phyloP scores from a whole-genome alignment of 2,329 filamentous ascomycete genomes.

The Cylindrodendrum hubeiense region DNA sequence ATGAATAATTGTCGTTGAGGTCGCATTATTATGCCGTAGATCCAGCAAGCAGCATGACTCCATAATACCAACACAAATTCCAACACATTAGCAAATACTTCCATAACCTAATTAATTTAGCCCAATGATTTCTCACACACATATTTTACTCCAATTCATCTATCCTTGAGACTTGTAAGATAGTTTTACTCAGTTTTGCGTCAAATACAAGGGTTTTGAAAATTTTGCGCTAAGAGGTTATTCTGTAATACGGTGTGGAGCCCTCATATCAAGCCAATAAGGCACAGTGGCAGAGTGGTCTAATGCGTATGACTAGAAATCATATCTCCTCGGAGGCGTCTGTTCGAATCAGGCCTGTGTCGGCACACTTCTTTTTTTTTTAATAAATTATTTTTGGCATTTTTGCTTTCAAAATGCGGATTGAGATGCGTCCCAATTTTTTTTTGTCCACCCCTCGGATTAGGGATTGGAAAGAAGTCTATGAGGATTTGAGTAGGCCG shows the following conservation, averaged over 20 bases:
- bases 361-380: constrained; percentile 18
- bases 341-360: constrained; percentile 46
- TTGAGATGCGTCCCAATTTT: background rate
- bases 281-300: constrained; percentile 46
- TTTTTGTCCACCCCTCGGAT: background rate
- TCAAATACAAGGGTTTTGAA: background rate
- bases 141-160: no score
- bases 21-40: no score
- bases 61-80: no score
- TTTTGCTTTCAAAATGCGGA: background rate
- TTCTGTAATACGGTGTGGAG: background rate
- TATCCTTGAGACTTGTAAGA: background rate
- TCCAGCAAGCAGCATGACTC: no score
- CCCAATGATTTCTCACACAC: no score
- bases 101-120: no score
- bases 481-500: background rate
- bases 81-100: no score
- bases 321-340: constrained; percentile 45
- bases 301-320: constrained; percentile 47
- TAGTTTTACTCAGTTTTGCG: background rate
- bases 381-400: constrained; percentile 13
- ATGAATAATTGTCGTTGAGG: no score
- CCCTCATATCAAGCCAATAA: constrained; percentile 14
- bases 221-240: background rate
- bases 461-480: background rate